Conservation (phyloP, 2,329 filamentous ascomycete genomes). For the Aaosphaeria arxii region DNA sequence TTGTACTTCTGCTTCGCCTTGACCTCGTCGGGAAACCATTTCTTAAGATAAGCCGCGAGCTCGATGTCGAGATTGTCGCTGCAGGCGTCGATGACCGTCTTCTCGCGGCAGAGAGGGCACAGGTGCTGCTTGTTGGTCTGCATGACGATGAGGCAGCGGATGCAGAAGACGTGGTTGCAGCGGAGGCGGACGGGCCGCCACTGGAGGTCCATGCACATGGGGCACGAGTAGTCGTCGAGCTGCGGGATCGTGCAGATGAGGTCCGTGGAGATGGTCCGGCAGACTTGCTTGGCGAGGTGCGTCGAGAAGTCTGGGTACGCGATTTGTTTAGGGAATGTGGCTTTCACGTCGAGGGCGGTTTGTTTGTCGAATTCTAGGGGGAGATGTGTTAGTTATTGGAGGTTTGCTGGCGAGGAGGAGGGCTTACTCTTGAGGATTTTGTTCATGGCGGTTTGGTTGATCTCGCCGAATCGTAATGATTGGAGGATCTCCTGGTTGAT, state of each 20-base stretch:
- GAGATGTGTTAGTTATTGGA: neutral
- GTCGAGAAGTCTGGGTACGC: conserved; percentile 57
- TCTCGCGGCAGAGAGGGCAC: conserved; percentile 74
- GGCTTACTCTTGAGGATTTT: conserved; percentile 79
- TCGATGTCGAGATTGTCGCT: conserved; percentile 68
- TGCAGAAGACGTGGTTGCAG: conserved; percentile 79
- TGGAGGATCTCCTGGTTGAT: conserved; percentile 76
- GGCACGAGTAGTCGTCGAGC: conserved; percentile 80
- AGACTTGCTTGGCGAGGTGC: conserved; percentile 71
- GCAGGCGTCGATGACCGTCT: conserved; percentile 69
- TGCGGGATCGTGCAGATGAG: conserved; percentile 74
- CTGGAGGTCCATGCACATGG: conserved; percentile 75
- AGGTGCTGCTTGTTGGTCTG: conserved; percentile 65
- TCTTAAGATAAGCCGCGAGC: conserved; percentile 66
- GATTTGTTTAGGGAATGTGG: conserved; percentile 59
- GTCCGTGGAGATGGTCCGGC: conserved; percentile 69
- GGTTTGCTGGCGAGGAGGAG: neutral
- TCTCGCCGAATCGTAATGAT: conserved; percentile 78
- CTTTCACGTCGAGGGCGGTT: conserved; percentile 68
- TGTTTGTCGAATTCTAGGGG: conserved; percentile 79
- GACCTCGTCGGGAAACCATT: conserved; percentile 75
- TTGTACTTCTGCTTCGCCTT: conserved; percentile 61
- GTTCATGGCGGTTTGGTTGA: conserved; percentile 71
- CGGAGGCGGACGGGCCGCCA: conserved; percentile 76
- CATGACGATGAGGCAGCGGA: conserved; percentile 77